Evolutionary conservation across 2,329 filamentous ascomycete species (phyloP).

Genomic region (Nemania serpens): DNA sequence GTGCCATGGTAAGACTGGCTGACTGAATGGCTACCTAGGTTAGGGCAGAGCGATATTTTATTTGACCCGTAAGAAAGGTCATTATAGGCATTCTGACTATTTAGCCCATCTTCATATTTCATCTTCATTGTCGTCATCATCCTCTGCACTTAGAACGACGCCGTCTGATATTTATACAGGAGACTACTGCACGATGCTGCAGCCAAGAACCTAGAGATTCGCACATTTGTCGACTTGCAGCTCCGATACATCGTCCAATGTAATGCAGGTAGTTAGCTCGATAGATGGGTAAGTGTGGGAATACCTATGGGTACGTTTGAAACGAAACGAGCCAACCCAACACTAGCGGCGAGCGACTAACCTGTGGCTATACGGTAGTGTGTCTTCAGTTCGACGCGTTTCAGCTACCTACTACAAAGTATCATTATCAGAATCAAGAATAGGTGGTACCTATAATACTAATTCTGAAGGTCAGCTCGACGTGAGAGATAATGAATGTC

Average conservation of each 20-base stretch:
- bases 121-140: not conserved
- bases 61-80: no score
- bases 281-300: no score
- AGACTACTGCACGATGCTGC: slow-evolving; percentile 41
- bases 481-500: slow-evolving; percentile 21
- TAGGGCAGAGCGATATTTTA: no score
- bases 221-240: slow-evolving; percentile 43
- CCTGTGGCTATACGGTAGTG: not conserved
- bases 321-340: no score
- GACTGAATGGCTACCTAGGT: no score
- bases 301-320: no score
- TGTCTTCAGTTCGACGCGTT: slow-evolving; percentile 27
- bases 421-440: not conserved
- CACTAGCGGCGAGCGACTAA: not conserved
- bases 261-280: not conserved
- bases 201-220: slow-evolving; percentile 37
- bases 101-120: slow-evolving; percentile 20
- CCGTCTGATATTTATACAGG: slow-evolving; percentile 34
- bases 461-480: slow-evolving; percentile 30
- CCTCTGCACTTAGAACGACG: slow-evolving; percentile 21
- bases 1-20: no score
- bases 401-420: slow-evolving; percentile 27
- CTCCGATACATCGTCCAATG: slow-evolving; percentile 28
- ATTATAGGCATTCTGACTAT: slow-evolving; percentile 36
- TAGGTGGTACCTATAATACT: no score